Base-by-base conservation (phyloP, 257 asterid species). In the Agastache rugosa region DNA sequence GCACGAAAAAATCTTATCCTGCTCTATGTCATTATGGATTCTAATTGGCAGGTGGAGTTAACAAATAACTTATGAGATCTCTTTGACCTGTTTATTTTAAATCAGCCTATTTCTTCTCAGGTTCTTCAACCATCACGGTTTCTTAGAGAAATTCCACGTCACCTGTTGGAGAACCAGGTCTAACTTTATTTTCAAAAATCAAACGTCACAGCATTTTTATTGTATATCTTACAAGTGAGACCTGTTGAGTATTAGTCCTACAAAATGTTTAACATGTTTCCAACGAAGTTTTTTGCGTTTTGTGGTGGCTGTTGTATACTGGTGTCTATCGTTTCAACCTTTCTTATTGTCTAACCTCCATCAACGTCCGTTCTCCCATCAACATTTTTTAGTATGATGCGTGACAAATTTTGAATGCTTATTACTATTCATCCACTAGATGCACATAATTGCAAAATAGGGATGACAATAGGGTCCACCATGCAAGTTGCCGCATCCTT, bases 71-170 rank as follows among this genome's bases (percentile, higher is more conserved):
- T 77, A 76, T 73, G 66, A 62, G 23, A 20, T 78, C 61, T 54
- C 27, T 11, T 25, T 71, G 75, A 39, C 63, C 58, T 53, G 41
- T 66, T 70, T 61, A 72, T 77, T 72, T 73, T 78, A 76, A 61
- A 67, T 71, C 78, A 61, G 17, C 65, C 34, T 48, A 5, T 69
- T 76, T 77, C 64, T 74, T 79, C 82, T 80, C 88, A 92, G 99
- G 85, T 90, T 89, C 89, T 94, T 81, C 97, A 89, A 80, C 97
- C 99, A 78, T 94, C 99, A 47, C 89, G 99, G 71, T 94, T 94
- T 83, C 82, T 94, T 69, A 86, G 90, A 86, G 97, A 94, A 89
- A 88, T 94, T 82, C 99, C 99, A 66, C 82, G 27, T 63, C 92
- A 83, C 85, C 90, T 94, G 58, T 80, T 81, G 72, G 96, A 91